These are phyloP conservation scores for Cajanus cajan DNA, from an alignment of 306 rosid species.

Conservation along the genomic window DNA sequence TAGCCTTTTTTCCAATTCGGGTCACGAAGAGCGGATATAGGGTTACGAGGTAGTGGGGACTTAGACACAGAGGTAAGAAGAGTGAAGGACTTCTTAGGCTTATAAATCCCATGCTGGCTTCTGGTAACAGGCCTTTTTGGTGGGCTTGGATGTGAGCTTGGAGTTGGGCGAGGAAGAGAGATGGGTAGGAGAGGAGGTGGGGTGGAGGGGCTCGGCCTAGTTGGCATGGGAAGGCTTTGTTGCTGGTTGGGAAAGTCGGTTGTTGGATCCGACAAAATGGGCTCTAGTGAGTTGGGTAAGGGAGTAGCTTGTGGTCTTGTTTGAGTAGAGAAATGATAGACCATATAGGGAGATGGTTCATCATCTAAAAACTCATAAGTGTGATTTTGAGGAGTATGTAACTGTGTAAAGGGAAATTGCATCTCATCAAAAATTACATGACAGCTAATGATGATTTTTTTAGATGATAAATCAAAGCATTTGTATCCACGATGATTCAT, in stretches of 20 bases:
- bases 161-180: neutral
- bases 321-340: neutral
- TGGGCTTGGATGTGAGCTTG: too few species aligned
- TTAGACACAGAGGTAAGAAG: neutral
- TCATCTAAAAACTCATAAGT: neutral
- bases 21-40: neutral
- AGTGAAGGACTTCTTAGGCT: neutral
- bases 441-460: neutral
- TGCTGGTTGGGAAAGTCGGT: too few species aligned
- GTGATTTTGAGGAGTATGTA: neutral
- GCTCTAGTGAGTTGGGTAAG: neutral
- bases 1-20: neutral
- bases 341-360: neutral
- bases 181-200: neutral
- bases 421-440: neutral
- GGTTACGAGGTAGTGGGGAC: neutral
- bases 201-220: too few species aligned
- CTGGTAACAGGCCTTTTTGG: neutral
- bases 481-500: neutral
- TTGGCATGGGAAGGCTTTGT: too few species aligned
- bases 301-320: neutral
- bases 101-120: neutral
- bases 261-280: neutral
- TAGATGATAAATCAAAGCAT: neutral
- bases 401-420: neutral